phyloP scores from a whole-genome alignment of 805 yeast genomes.

The Yarrowia sp. region DNA sequence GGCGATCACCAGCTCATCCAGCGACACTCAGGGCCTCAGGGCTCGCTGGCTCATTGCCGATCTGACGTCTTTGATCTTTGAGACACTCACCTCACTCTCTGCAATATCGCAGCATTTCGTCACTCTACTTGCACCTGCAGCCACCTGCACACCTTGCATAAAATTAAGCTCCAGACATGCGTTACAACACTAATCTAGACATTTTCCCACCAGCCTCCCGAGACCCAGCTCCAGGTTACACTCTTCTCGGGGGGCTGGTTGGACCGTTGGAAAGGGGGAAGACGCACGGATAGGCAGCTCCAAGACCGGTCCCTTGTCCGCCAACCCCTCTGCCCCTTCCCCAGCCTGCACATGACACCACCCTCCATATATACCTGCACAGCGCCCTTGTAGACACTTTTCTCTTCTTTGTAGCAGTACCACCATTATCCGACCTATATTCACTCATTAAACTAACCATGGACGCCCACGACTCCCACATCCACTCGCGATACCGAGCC shows the following conservation, averaged over 20 bases:
- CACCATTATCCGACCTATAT: conserved; percentile 22
- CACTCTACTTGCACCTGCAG: too few relatives aligned
- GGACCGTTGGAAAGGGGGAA: too few relatives aligned
- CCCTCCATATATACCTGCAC: conserved; percentile 4
- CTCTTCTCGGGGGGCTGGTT: background rate
- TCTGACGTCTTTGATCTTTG: too few relatives aligned
- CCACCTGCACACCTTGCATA: too few relatives aligned
- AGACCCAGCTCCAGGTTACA: too few relatives aligned
- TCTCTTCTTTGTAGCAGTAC: conserved; percentile 5
- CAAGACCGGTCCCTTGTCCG: background rate
- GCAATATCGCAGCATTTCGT: too few relatives aligned
- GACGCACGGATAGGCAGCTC: background rate
- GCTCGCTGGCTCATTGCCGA: too few relatives aligned
- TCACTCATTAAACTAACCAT: conserved; percentile 23
- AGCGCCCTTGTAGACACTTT: background rate
- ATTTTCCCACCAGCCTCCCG: conserved; percentile 23
- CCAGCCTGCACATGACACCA: background rate
- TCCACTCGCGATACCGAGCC: conserved; percentile 20
- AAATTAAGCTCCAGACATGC: conserved; percentile 4
- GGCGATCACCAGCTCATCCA: too few relatives aligned
- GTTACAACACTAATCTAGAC: conserved; percentile 9
- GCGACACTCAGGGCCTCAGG: too few relatives aligned
- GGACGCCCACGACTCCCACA: background rate
- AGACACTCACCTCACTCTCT: too few relatives aligned
- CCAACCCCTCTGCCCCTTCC: background rate